Base-by-base conservation (phyloP, 2,329 filamentous ascomycete genomes). In the Penicillium sp. region DNA sequence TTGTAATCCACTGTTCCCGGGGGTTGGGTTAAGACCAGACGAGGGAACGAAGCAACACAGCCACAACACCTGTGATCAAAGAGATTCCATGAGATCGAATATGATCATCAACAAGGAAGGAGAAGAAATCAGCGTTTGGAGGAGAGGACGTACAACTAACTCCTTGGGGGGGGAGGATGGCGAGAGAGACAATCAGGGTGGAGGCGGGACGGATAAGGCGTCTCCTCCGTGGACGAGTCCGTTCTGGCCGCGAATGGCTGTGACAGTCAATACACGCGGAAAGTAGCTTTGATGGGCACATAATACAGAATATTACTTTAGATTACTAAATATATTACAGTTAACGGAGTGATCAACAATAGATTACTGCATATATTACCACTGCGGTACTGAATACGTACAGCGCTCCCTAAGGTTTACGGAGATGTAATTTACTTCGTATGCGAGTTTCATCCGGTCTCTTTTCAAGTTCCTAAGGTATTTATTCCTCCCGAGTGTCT, bases 161-260 rank as follows among this genome's bases (percentile, higher is more conserved):
- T 27, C 22, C 19, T 9, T n/a, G 43, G 39, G 6, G 46, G 10
- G 43, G 47, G 41, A 37, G 56, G 60, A 53, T 55, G 54, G 60
- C 50, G 51, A 49, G 39, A 49, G 37, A 51, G 49, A 39, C 37
- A 43, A 40, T 37, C 47, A 51, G 46, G 37, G 59, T 46, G 51
- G 50, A 52, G 36, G 62, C 56, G 61, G 59, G 58, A 63, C 61
- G 64, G 62, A 63, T 65, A 62, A 67, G 63, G 65, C 65, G 59
- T 56, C 56, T 63, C 52, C 56, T 51, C 56, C 50, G 43, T 54
- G 39, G 44, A 50, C 44, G 52, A 44, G 52, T 55, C 35, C 35
- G 39, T 54, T 54, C 39, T 54, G 51, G 51, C 37, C 31, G 27
- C 22, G 51, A 46, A 54, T 54, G 18, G 31, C 27, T 36, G 16